These are phyloP conservation scores for Ploettnerulaceae sp. DNA, from an alignment of 2,329 filamentous ascomycete species.

Conservation along the genomic window DNA sequence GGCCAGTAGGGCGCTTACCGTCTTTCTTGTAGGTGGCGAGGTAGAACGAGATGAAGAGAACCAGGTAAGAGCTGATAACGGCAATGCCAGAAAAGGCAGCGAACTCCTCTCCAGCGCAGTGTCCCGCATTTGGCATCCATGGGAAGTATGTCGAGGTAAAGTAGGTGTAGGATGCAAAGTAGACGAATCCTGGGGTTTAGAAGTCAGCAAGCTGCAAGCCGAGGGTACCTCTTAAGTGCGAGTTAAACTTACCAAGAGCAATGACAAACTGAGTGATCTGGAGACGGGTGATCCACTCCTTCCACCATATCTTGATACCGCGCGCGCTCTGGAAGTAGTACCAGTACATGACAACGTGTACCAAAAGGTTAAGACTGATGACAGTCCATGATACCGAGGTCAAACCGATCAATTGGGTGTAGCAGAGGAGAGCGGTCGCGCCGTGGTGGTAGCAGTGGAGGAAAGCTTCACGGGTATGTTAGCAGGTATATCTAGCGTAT, in stretches of 20 bases:
- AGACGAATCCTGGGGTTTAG: constrained; percentile 77
- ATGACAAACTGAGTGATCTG: constrained; percentile 98
- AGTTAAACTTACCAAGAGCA: constrained; percentile 66
- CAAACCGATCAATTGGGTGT: constrained; percentile 89
- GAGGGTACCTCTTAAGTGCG: background rate
- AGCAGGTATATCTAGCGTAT: constrained; percentile 26
- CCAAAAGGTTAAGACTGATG: constrained; percentile 85
- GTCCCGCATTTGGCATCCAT: constrained; percentile 75
- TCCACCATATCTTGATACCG: constrained; percentile 97
- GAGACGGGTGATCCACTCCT: constrained; percentile 97
- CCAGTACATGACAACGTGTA: constrained; percentile 99
- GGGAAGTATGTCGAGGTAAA: constrained; percentile 88
- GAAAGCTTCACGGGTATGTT: constrained; percentile 61
- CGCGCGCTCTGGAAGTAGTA: constrained; percentile 99
- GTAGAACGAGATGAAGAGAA: constrained; percentile 99
- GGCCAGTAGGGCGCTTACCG: constrained; percentile 73
- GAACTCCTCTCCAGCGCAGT: constrained; percentile 94
- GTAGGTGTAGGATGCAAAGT: constrained; percentile 99
- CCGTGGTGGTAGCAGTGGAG: constrained; percentile 99
- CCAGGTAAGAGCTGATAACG: constrained; percentile 89
- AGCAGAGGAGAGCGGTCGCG: constrained; percentile 94
- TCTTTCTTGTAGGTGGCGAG: constrained; percentile 91
- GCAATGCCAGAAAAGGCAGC: constrained; percentile 88
- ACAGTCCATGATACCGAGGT: constrained; percentile 94
- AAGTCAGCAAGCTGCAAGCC: constrained; percentile 17